These are phyloP conservation scores for Trichosporon sp. DNA, from an alignment of 1,284 basidiomycete species.

Conservation along the genomic window DNA sequence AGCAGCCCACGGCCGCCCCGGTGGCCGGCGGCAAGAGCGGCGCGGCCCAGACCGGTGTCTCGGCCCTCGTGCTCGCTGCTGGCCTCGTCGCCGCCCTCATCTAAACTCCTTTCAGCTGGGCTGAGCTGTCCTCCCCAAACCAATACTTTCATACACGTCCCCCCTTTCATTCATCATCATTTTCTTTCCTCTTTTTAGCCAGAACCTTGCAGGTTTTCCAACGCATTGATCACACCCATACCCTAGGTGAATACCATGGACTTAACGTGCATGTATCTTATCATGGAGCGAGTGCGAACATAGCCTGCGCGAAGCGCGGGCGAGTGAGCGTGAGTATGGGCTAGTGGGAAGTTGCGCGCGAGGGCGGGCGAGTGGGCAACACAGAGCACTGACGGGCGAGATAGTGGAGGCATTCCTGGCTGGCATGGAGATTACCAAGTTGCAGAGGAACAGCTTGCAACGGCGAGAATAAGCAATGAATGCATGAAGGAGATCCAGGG, in stretches of 20 bases:
- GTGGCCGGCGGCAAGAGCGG: neutral
- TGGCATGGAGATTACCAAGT: too few species aligned
- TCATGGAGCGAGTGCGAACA: neutral
- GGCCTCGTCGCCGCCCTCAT: neutral
- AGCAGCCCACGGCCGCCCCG: neutral
- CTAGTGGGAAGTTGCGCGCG: too few species aligned
- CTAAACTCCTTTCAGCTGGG: constrained; percentile 9
- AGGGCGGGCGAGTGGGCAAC: too few species aligned
- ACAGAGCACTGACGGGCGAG: too few species aligned
- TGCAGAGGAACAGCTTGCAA: too few species aligned
- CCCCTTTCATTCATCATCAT: neutral
- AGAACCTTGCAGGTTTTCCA: neutral
- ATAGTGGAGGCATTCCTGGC: too few species aligned
- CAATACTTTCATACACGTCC: neutral
- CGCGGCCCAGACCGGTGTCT: neutral
- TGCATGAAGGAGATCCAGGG: too few species aligned
- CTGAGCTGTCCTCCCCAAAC: neutral
- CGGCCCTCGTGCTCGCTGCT: neutral
- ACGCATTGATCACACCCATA: neutral
- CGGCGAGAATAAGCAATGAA: too few species aligned
- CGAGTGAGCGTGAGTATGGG: too few species aligned
- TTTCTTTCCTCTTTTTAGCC: neutral
- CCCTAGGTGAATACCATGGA: neutral
- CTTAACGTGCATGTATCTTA: neutral
- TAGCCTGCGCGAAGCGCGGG: too few species aligned